Base-by-base conservation (phyloP, 805 yeast species). In the Candida chauliodis region DNA sequence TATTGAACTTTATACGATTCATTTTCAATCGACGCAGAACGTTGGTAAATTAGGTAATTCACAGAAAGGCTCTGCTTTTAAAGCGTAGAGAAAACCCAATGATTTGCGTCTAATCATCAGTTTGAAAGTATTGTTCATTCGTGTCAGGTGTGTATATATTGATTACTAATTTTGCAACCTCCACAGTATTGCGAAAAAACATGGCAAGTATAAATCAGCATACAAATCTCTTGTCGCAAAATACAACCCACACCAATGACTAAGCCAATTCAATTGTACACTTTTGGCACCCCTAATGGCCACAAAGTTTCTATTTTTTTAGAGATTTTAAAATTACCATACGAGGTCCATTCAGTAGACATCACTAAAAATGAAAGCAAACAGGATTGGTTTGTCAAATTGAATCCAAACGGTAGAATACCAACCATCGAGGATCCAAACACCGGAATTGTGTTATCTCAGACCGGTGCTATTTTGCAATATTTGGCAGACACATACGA, bases 401-500 rank as follows among this genome's bases (percentile, higher is more conserved):
- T 77, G 50, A 78, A 79, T 53, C 79, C 81, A 14, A 79, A 80
- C 48, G 85, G 87, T 4, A 63, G 78, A 48, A 74, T 81, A 36
- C 87, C 88, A 19, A 68, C 79, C 0, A 55, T 81, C 24, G 61
- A 63, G 1, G 69, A 66, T 43, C 52, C 56, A 27, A 50, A 53
- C 24, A 62, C 69, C 4, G 80, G 78, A 3, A 63, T 65, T 21
- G 59, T 73, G 16, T 51, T 81, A 19, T 69, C 71, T 47, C 86
- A 81, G 58, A 68, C 80, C 23, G 85, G 75, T 22, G 84, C 86
- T 2, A 79, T 81, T 44, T 53, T 81, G 56, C 58, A 65, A 41
- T 81, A 78, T 52, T 55, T 81, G 27, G 77, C 75, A 38, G 84
- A 78, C 46, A 76, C 70, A 44, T 81, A 74, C 52, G 87, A 81